Percentiles rank a stretch among this genome's conserved stretches.
Evolutionary conservation across 2,329 filamentous ascomycete genomes (phyloP).

Genomic region (Paecilomyces sp.): DNA sequence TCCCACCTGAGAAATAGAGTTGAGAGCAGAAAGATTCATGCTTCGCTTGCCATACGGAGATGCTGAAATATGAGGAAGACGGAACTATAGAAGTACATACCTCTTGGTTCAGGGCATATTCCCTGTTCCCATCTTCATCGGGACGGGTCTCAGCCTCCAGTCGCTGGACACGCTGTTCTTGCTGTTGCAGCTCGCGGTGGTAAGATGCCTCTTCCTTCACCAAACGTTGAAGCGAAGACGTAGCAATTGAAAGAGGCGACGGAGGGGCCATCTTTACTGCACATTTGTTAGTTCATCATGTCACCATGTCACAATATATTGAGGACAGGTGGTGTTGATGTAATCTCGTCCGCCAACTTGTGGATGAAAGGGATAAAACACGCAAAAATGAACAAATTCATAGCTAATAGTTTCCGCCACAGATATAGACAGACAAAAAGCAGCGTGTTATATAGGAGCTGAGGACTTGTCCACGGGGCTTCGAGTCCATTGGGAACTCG

Average conservation of each 20-base stretch:
- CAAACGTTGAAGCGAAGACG: conserved; percentile 70
- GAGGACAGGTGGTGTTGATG: neutral
- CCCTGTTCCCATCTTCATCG: conserved; percentile 70
- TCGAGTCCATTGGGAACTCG: neutral
- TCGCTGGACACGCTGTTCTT: conserved; percentile 63
- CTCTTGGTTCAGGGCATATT: conserved; percentile 79
- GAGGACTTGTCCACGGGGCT: neutral
- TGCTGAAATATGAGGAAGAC: neutral
- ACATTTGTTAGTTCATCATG: neutral
- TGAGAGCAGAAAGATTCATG: no score
- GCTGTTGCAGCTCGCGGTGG: conserved; percentile 72
- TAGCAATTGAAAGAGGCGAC: conserved; percentile 69
- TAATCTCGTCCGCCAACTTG: neutral
- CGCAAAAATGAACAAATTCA: neutral
- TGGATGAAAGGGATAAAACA: neutral
- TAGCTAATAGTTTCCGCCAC: neutral
- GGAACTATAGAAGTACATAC: conserved; percentile 42
- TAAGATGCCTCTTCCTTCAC: conserved; percentile 90
- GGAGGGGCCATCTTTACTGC: conserved; percentile 61
- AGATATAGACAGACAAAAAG: neutral
- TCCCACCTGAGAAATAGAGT: neutral
- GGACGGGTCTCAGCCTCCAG: conserved; percentile 58
- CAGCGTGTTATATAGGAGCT: neutral
- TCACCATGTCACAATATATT: conserved; percentile 6
- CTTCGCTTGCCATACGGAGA: neutral